Base-by-base conservation (phyloP, 2,329 filamentous ascomycete species). In the Epichloe coenophiala region DNA sequence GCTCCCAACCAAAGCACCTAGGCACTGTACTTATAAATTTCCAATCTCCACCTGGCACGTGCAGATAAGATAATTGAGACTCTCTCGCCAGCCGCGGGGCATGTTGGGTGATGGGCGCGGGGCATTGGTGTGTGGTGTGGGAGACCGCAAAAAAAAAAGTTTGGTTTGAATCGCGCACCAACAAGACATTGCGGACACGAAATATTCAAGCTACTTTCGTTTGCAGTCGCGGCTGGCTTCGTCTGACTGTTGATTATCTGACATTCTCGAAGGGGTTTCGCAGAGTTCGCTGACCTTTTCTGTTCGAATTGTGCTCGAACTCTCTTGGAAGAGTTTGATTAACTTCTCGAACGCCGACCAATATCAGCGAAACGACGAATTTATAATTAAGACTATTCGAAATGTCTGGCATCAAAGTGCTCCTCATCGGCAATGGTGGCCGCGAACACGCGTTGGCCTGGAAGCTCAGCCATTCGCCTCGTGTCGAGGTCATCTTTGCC, bases 381-480 rank as follows among this genome's bases (percentile, higher is more conserved):
- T n/a, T n/a, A n/a, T n/a, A n/a, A 19, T 17, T n/a, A 21, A 6
- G 19, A 37, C 7, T 19, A 19, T 5, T n/a, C 35, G 5, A 42
- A 21, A 65, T 67, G 63, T 57, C 63, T 33, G 59, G 63, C 51
- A 74, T 88, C 56, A 78, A 82, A 59, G 76, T 96, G 59, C 82
- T 97, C 56, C 81, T 97, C 56, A 82, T 97, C 57, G 91, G 93
- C 62, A 95, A 91, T 64, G 93, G 93, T 58, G 93, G 91, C 60
- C 83, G 93, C 61, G 93, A 98, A 71, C 89, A 97, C 69, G 88
- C 90, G 44, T 78, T 96, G 55, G 89, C 90, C 41, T 97, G 90
- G 90, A 96, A 94, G 71, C 75, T 97, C 55, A 81, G 83, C 62
- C 85, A 95, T 66, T 95, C 89, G 15, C 74, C 83, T 41, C 76